These are phyloP conservation scores for Plectosphaerella cucumerina DNA, from an alignment of 2,329 filamentous ascomycete species.

Conservation along the genomic window DNA sequence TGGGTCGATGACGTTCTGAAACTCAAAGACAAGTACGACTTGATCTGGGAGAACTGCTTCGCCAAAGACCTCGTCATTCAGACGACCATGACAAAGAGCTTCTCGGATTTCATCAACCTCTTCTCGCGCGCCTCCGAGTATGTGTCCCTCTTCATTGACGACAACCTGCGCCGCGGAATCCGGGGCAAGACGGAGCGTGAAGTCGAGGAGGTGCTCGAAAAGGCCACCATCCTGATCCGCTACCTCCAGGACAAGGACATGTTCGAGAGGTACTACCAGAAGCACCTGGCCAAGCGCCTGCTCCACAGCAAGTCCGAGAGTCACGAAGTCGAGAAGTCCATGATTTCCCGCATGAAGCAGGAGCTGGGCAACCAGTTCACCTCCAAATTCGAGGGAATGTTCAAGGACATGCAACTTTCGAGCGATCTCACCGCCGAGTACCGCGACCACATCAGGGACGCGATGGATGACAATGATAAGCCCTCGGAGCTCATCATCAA, in stretches of 20 bases:
- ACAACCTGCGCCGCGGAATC: slow-evolving; percentile 90
- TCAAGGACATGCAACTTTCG: slow-evolving; percentile 90
- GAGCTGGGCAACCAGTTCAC: slow-evolving; percentile 95
- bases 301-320: slow-evolving; percentile 87
- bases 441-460: slow-evolving; percentile 57
- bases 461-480: slow-evolving; percentile 45
- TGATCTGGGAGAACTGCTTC: slow-evolving; percentile 71
- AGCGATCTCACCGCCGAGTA: slow-evolving; percentile 77
- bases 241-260: slow-evolving; percentile 91
- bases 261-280: slow-evolving; percentile 97
- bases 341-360: slow-evolving; percentile 96
- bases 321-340: slow-evolving; percentile 88
- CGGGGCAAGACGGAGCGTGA: slow-evolving; percentile 89
- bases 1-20: slow-evolving; percentile 91
- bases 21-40: slow-evolving; percentile 87
- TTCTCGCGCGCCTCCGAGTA: slow-evolving; percentile 84
- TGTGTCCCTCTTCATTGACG: slow-evolving; percentile 94
- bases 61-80: slow-evolving; percentile 71
- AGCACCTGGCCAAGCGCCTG: slow-evolving; percentile 83
- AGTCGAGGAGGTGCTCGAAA: slow-evolving; percentile 79
- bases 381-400: slow-evolving; percentile 91
- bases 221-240: slow-evolving; percentile 80
- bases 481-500: slow-evolving; percentile 77
- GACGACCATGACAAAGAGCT: slow-evolving; percentile 79
- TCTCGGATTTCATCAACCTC: slow-evolving; percentile 90